Conservation (phyloP, 192 early-diverging fungal genomes). For the Backusella liffmaniae region DNA sequence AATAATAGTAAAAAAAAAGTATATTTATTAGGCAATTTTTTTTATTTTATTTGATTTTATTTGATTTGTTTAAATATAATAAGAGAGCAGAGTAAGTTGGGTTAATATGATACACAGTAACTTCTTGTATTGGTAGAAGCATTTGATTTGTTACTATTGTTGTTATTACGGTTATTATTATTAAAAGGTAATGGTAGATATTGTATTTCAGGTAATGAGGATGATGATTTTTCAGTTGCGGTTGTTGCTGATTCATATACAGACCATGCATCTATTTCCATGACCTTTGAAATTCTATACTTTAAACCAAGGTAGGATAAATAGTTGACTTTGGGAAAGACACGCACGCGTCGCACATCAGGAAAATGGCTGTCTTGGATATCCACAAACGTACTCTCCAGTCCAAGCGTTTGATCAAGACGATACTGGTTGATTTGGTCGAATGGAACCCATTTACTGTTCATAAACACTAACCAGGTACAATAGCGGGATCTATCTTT, state of each 20-base stretch:
- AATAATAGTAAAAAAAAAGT: too few relatives aligned
- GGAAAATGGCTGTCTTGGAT: constrained; percentile 27
- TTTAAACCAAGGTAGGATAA: constrained; percentile 24
- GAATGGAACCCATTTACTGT: constrained; percentile 25
- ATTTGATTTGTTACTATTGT: background rate
- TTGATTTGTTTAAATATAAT: background rate
- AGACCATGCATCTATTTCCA: constrained; percentile 22
- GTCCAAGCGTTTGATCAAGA: constrained; percentile 23
- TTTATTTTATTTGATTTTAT: background rate
- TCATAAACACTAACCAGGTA: constrained; percentile 26
- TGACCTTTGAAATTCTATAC: constrained; percentile 24
- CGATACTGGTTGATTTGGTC: constrained; percentile 19
- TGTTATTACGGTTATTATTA: background rate
- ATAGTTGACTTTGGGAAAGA: constrained; percentile 24
- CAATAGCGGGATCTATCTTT: background rate
- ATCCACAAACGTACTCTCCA: constrained; percentile 28
- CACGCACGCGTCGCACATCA: constrained; percentile 16
- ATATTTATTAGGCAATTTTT: background rate
- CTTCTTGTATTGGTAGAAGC: background rate
- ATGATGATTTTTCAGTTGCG: background rate
- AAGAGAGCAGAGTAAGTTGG: background rate
- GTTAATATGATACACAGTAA: constrained; percentile 2
- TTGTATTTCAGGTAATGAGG: background rate
- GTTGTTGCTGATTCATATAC: background rate
- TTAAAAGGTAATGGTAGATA: background rate